phyloP scores from a whole-genome alignment of 2,329 filamentous ascomycete species.

The Trichoderma guizhouense region DNA sequence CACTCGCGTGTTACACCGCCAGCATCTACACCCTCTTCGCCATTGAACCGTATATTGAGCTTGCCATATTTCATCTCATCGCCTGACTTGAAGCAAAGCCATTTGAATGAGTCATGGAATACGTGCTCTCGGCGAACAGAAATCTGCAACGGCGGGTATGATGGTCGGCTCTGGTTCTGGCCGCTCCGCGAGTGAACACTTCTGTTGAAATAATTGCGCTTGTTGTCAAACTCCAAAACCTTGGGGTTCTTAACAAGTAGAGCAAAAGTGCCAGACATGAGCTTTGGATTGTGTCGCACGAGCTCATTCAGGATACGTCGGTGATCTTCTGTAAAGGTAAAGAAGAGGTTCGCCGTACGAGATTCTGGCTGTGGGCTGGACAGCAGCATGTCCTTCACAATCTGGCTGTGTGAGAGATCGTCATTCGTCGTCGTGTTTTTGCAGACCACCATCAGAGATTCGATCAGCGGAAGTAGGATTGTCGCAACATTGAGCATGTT shows the following conservation, averaged over 20 bases:
- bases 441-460: slow-evolving; percentile 98
- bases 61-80: slow-evolving; percentile 99
- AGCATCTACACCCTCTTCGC: slow-evolving; percentile 95
- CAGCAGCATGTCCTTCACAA: slow-evolving; percentile 65
- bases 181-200: slow-evolving; percentile 74
- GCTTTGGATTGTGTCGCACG: slow-evolving; percentile 91
- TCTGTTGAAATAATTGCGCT: slow-evolving; percentile 97
- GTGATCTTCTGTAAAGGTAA: slow-evolving; percentile 95
- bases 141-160: slow-evolving; percentile 73
- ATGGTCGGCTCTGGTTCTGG: slow-evolving; percentile 65
- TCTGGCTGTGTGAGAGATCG: slow-evolving; percentile 48
- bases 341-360: slow-evolving; percentile 87
- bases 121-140: slow-evolving; percentile 90
- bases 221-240: slow-evolving; percentile 98
- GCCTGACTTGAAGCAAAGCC: slow-evolving; percentile 92
- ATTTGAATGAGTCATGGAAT: slow-evolving; percentile 97
- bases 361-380: slow-evolving; percentile 74
- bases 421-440: slow-evolving; percentile 90
- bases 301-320: slow-evolving; percentile 97
- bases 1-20: slow-evolving; percentile 97
- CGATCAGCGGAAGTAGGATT: slow-evolving; percentile 88
- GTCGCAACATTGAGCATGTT: slow-evolving; percentile 97
- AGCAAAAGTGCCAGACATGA: slow-evolving; percentile 98
- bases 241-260: slow-evolving; percentile 97
- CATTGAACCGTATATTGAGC: slow-evolving; percentile 94